Percentiles rank a stretch among this genome's conserved stretches.
These are phyloP conservation scores for Noccaea bulbosa DNA, from an alignment of 345 rosid genomes.

Conservation along the genomic window DNA sequence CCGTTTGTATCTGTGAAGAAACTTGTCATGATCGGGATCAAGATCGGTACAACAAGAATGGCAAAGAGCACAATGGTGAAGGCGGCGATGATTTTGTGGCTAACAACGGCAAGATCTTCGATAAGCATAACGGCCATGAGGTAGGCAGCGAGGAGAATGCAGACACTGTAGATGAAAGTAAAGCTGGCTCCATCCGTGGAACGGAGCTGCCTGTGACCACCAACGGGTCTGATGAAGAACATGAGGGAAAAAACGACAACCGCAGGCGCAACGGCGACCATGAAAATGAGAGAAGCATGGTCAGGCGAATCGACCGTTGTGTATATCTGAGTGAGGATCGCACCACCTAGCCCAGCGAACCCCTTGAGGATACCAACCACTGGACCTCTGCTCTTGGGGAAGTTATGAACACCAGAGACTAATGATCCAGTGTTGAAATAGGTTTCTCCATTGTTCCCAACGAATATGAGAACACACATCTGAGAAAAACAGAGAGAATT, in stretches of 20 bases:
- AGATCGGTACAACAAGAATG: conserved; percentile 70
- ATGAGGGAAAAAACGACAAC: conserved; percentile 72
- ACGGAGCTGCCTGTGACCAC: conserved; percentile 87
- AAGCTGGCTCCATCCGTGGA: conserved; percentile 70
- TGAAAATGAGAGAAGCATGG: conserved; percentile 83
- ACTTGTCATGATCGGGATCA: conserved; percentile 64
- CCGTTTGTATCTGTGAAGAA: conserved; percentile 50
- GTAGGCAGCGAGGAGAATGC: conserved; percentile 83
- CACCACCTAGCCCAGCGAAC: conserved; percentile 96
- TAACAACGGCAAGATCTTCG: conserved; percentile 72
- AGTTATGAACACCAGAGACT: conserved; percentile 96
- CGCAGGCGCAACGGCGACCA: conserved; percentile 95
- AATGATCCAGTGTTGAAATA: conserved; percentile 92
- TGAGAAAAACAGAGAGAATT: conserved; percentile 39
- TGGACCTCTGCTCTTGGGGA: conserved; percentile 96
- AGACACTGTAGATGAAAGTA: conserved; percentile 70
- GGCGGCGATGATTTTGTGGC: conserved; percentile 48
- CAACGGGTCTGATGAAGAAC: conserved; percentile 91
- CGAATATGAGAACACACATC: conserved; percentile 94
- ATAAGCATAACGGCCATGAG: conserved; percentile 91
- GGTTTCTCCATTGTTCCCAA: conserved; percentile 95
- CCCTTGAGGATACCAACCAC: conserved; percentile 98
- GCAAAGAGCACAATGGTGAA: conserved; percentile 66
- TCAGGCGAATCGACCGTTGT: conserved; percentile 74
- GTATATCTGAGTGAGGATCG: conserved; percentile 88